A percentile compares a stretch with the other conserved stretches of the same genome.
Evolutionary conservation across 192 early-diverging fungal species (phyloP).

Genomic region (Podila horticola): DNA sequence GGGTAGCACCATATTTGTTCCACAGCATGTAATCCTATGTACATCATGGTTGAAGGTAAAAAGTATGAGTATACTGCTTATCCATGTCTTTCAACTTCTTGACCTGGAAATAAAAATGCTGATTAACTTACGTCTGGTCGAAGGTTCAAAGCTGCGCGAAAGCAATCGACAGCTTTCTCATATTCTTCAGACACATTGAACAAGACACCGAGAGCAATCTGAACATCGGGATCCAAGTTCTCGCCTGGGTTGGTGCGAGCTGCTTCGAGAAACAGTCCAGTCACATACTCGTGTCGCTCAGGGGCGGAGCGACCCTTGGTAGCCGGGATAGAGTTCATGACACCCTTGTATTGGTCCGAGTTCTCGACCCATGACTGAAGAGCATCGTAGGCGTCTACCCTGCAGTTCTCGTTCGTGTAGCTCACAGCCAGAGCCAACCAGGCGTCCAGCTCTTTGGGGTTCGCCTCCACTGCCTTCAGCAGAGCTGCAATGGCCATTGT

Average conservation of each 20-base stretch:
- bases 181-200: constrained; percentile 96
- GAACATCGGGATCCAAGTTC: constrained; percentile 90
- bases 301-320: constrained; percentile 54
- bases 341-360: constrained; percentile 71
- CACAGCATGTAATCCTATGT: constrained; percentile 89
- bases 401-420: constrained; percentile 92
- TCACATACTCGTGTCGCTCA: constrained; percentile 76
- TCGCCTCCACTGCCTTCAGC: constrained; percentile 76
- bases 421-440: constrained; percentile 91
- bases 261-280: constrained; percentile 82
- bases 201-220: constrained; percentile 93
- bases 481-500: constrained; percentile 90
- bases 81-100: not conserved
- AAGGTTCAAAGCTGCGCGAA: constrained; percentile 86
- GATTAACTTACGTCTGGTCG: constrained; percentile 72
- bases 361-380: constrained; percentile 89
- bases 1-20: constrained; percentile 97
- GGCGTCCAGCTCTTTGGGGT: constrained; percentile 81
- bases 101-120: not conserved
- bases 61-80: not conserved
- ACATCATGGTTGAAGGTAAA: not conserved
- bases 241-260: constrained; percentile 69
- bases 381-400: constrained; percentile 88
- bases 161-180: constrained; percentile 97
- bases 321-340: constrained; percentile 15